These are phyloP conservation scores for Atalantia buxifolia DNA, from an alignment of 345 rosid genomes.

Conservation along the genomic window DNA sequence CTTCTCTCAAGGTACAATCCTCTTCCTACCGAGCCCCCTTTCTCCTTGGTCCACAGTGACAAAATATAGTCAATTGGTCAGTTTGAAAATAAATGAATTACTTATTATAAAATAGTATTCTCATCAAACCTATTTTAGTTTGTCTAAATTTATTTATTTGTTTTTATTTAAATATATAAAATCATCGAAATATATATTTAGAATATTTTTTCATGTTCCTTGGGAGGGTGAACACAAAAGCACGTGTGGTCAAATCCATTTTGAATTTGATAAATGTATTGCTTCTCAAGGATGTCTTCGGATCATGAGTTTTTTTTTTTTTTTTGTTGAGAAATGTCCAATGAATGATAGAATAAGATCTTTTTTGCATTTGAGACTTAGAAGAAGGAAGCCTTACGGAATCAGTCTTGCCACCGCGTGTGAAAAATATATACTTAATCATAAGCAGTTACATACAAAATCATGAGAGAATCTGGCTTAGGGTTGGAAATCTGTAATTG, in stretches of 20 bases:
- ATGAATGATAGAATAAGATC: too few relatives aligned
- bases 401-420: not conserved
- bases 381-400: not conserved
- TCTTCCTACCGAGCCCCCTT: not conserved
- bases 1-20: too few relatives aligned
- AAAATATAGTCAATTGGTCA: not conserved
- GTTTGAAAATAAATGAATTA: slow-evolving; percentile 1
- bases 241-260: too few relatives aligned
- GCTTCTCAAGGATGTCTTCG: too few relatives aligned
- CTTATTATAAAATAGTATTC: not conserved
- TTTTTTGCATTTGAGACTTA: too few relatives aligned
- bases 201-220: too few relatives aligned
- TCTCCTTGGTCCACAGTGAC: too few relatives aligned
- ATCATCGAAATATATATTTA: too few relatives aligned
- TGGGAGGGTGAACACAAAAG: too few relatives aligned
- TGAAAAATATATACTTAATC: not conserved
- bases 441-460: not conserved
- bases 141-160: too few relatives aligned
- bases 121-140: not conserved
- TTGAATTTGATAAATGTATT: too few relatives aligned
- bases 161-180: too few relatives aligned
- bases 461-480: not conserved
- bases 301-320: not conserved
- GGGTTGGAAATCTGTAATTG: not conserved
- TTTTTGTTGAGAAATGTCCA: not conserved